phyloP scores from a whole-genome alignment of 805 yeast genomes.

The Pichia occidentalis region DNA sequence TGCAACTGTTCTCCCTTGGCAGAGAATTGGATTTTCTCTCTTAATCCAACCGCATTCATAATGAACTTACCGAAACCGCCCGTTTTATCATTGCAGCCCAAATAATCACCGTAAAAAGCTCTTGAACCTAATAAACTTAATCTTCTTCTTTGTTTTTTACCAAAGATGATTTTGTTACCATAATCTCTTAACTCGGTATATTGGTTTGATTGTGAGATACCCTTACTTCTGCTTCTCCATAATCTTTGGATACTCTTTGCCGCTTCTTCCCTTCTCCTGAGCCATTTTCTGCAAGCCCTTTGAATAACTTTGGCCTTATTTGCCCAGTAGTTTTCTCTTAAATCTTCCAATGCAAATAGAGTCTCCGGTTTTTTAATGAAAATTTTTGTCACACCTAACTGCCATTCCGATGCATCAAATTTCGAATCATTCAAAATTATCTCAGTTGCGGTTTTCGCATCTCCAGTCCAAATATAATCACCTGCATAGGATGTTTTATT shows the following conservation, averaged over 20 bases:
- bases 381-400: constrained; percentile 85
- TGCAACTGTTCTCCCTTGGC: constrained; percentile 72
- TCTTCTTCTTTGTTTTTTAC: constrained; percentile 83
- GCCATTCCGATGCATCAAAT: constrained; percentile 77
- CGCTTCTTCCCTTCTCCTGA: constrained; percentile 76
- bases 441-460: constrained; percentile 44
- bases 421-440: constrained; percentile 47
- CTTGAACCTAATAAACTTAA: constrained; percentile 83
- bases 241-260: constrained; percentile 76
- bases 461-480: constrained; percentile 55
- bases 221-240: constrained; percentile 75
- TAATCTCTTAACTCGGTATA: constrained; percentile 79
- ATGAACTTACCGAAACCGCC: constrained; percentile 76
- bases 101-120: constrained; percentile 89
- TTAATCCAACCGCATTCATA: constrained; percentile 59
- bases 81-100: constrained; percentile 67
- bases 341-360: constrained; percentile 85
- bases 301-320: constrained; percentile 97
- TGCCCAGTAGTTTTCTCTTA: constrained; percentile 97
- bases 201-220: constrained; percentile 43
- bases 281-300: constrained; percentile 88
- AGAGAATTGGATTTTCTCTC: constrained; percentile 70
- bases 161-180: constrained; percentile 64
- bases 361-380: constrained; percentile 97
- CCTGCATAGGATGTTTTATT: constrained; percentile 90